Evolutionary conservation across 352 stramenopile genomes (phyloP).

Genomic region (Phytophthora brassicae): DNA sequence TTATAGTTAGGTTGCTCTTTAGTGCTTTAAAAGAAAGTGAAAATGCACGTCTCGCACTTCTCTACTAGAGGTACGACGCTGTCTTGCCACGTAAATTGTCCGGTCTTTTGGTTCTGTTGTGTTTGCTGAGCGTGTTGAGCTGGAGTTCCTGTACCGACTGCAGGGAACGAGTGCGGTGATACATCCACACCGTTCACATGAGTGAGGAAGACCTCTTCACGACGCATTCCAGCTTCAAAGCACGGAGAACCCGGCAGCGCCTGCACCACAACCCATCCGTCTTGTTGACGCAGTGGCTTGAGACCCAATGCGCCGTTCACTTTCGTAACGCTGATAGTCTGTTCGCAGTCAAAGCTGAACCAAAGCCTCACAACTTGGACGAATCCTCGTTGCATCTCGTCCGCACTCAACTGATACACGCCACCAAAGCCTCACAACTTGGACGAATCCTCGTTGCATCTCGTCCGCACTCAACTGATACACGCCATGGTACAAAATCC

Average conservation of each 20-base stretch:
- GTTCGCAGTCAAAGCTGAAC: conserved; percentile 83
- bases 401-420: conserved; percentile 55
- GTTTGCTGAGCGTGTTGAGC: conserved; percentile 20
- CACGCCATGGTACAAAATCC: conserved; percentile 62
- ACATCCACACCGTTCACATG: conserved; percentile 83
- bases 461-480: conserved; percentile 58
- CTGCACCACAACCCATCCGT: conserved; percentile 78
- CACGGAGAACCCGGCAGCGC: conserved; percentile 60
- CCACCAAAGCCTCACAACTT: conserved; percentile 69
- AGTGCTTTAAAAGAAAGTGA: conserved; percentile 65
- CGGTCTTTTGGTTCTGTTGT: conserved; percentile 26
- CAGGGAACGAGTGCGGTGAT: conserved; percentile 67
- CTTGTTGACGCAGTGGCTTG: conserved; percentile 73
- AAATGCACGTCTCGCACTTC: conserved; percentile 75
- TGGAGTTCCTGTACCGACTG: conserved; percentile 32
- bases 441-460: conserved; percentile 57
- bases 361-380: conserved; percentile 71
- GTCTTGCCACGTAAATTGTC: conserved; percentile 68
- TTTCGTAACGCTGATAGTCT: conserved; percentile 82
- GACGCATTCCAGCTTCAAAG: conserved; percentile 73
- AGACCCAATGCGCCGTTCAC: conserved; percentile 62
- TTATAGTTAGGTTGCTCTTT: conserved; percentile 1
- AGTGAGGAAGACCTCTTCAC: conserved; percentile 76
- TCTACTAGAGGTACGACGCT: conserved; percentile 76
- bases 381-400: conserved; percentile 55